These are phyloP conservation scores for Rutstroemia sp. DNA, from an alignment of 2,329 filamentous ascomycete species.

Conservation along the genomic window DNA sequence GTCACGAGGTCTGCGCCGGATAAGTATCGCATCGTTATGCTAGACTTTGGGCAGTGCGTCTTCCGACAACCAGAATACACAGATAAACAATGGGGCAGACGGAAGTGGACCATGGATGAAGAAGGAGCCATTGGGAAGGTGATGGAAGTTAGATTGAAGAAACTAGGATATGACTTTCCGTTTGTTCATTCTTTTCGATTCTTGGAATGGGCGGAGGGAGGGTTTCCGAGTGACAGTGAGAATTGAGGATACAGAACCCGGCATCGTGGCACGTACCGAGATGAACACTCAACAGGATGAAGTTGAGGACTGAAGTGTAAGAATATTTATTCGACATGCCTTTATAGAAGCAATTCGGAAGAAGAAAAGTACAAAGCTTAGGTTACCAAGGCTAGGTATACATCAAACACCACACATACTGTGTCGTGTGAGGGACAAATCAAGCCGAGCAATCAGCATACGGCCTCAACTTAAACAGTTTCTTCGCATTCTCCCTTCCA, in stretches of 20 bases:
- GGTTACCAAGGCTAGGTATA: too few species aligned
- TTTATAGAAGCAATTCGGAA: too few species aligned
- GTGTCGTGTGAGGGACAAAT: too few species aligned
- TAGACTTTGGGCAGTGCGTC: not conserved
- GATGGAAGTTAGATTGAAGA: not conserved
- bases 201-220: not conserved
- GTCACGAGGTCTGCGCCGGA: not conserved
- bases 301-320: too few species aligned
- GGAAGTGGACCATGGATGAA: not conserved
- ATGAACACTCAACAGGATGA: too few species aligned
- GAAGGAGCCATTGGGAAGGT: not conserved
- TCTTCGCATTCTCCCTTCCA: constrained; percentile 40
- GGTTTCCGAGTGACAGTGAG: not conserved
- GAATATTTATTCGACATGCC: too few species aligned
- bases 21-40: not conserved
- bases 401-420: too few species aligned
- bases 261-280: too few species aligned
- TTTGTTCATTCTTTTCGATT: not conserved
- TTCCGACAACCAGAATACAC: not conserved
- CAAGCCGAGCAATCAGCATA: too few species aligned
- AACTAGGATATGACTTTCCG: not conserved
- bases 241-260: not conserved
- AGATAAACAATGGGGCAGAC: not conserved
- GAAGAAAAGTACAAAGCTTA: too few species aligned
- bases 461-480: constrained; percentile 29